These are phyloP conservation scores for Tolypocladium paradoxum DNA, from an alignment of 2,329 filamentous ascomycete species.

Conservation along the genomic window DNA sequence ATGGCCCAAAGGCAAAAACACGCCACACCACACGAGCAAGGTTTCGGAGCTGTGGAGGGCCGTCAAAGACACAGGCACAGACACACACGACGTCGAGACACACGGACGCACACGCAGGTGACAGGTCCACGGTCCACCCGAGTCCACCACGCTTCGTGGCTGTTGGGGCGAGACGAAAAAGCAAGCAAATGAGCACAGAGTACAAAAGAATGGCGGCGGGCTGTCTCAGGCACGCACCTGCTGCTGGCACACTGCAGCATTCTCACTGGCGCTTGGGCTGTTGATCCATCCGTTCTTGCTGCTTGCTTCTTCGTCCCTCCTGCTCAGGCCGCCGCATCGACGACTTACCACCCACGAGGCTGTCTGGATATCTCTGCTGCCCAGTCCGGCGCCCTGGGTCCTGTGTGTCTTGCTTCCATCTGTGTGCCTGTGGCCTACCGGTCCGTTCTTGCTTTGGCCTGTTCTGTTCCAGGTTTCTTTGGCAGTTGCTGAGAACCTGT, in stretches of 20 bases:
- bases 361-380: neutral
- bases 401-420: neutral
- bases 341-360: neutral
- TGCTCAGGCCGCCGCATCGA: neutral
- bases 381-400: neutral
- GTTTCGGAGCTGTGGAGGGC: neutral
- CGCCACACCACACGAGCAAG: neutral
- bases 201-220: neutral
- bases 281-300: no score
- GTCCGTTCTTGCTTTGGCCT: neutral
- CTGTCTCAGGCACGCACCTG: neutral
- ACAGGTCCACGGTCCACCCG: neutral
- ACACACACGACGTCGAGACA: neutral
- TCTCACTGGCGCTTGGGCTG: neutral
- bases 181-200: neutral
- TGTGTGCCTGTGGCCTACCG: no score
- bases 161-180: neutral
- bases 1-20: neutral
- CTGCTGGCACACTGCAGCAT: no score
- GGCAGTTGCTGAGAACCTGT: neutral
- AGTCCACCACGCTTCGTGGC: neutral
- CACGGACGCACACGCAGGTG: neutral
- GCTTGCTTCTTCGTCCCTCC: neutral
- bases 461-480: neutral
- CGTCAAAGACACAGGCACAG: neutral